These are phyloP conservation scores for Ceratonia siliqua DNA, from an alignment of 306 rosid genomes.

Conservation along the genomic window DNA sequence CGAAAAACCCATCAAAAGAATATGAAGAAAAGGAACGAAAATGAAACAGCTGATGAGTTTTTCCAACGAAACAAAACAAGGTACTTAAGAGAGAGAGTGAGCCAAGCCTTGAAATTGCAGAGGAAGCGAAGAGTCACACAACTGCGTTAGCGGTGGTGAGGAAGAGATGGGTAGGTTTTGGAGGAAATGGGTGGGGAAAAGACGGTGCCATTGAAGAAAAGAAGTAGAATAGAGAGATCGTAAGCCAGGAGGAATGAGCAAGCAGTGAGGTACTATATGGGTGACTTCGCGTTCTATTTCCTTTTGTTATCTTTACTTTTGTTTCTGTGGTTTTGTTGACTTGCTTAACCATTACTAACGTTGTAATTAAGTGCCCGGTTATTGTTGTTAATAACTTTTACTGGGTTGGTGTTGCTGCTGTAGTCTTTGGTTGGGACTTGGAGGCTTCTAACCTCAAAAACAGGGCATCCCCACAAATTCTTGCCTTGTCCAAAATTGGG, in stretches of 20 bases:
- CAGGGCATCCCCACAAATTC: slow-evolving; percentile 28
- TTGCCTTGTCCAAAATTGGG: neutral
- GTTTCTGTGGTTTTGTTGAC: slow-evolving; percentile 14
- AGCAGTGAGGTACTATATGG: slow-evolving; percentile 10
- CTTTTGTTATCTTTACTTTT: neutral
- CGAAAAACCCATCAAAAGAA: slow-evolving; percentile 12
- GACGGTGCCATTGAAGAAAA: slow-evolving; percentile 4
- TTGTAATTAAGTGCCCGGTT: neutral
- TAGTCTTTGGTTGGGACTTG: neutral
- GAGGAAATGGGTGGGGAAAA: slow-evolving; percentile 17
- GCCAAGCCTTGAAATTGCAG: slow-evolving; percentile 16
- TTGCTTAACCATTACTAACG: neutral
- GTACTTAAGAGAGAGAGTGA: neutral
- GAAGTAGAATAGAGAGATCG: neutral
- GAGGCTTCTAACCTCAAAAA: slow-evolving; percentile 5
- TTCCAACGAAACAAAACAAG: neutral
- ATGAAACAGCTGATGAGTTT: slow-evolving; percentile 19
- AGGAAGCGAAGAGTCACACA: neutral
- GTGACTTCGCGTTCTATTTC: neutral
- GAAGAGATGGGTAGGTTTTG: neutral
- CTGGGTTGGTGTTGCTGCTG: neutral
- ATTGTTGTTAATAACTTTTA: neutral
- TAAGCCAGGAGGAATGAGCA: neutral
- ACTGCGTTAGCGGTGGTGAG: neutral
- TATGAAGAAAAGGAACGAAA: slow-evolving; percentile 4